Evolutionary conservation across 192 early-diverging fungal species (phyloP).

Genomic region (Dispira parvispora): DNA sequence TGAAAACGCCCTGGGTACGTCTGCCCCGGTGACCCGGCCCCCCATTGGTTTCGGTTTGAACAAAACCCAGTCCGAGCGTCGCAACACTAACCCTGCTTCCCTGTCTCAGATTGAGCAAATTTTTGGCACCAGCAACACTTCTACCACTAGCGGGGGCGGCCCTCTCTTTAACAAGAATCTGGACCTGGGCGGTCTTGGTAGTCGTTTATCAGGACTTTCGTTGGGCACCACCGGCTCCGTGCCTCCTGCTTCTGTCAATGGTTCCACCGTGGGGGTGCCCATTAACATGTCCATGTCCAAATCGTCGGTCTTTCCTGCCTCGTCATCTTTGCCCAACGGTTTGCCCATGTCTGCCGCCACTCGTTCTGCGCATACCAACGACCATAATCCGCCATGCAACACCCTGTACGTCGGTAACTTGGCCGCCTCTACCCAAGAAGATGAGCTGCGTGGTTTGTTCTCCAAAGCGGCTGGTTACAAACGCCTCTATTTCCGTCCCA

Average conservation of each 20-base stretch:
- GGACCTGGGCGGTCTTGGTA: constrained; percentile 11
- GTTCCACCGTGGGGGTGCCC: not conserved
- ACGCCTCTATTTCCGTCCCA: constrained; percentile 70
- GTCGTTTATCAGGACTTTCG: not conserved
- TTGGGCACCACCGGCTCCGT: not conserved
- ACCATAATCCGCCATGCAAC: constrained; percentile 98
- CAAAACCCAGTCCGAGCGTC: constrained; percentile 9
- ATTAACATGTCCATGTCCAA: constrained; percentile 1
- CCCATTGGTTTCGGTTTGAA: constrained; percentile 8
- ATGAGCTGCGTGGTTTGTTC: constrained; percentile 77
- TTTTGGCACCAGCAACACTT: constrained; percentile 2
- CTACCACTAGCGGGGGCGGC: not conserved
- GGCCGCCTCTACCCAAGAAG: constrained; percentile 71
- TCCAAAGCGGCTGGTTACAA: constrained; percentile 70
- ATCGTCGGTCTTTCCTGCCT: not conserved
- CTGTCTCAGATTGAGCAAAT: constrained; percentile 12
- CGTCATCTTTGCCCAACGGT: not conserved
- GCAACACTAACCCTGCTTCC: constrained; percentile 12
- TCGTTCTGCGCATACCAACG: constrained; percentile 40
- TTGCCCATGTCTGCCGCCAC: constrained; percentile 28
- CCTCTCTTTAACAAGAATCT: constrained; percentile 4
- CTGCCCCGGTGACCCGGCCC: constrained; percentile 3
- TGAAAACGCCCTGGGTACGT: not conserved
- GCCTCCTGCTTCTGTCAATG: not conserved
- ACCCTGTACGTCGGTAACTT: constrained; percentile 98